Evolutionary conservation across 768 basidiomycete species (phyloP).

Genomic region (Leccinum uliginosum): DNA sequence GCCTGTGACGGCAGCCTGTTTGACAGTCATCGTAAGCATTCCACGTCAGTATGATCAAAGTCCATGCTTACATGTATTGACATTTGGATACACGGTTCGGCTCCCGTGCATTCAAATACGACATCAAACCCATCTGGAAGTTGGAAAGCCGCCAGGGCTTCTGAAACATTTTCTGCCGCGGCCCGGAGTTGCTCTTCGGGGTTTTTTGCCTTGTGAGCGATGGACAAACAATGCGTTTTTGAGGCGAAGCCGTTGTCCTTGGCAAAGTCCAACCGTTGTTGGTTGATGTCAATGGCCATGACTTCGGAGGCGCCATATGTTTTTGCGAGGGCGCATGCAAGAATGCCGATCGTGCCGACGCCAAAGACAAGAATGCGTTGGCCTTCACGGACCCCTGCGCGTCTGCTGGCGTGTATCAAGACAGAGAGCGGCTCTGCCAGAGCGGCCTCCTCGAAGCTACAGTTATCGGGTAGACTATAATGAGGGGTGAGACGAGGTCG

Average conservation of each 20-base stretch:
- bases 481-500: slow-evolving; percentile 10
- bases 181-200: slow-evolving; percentile 53
- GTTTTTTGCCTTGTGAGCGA: slow-evolving; percentile 44
- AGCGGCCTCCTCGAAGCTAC: slow-evolving; percentile 76
- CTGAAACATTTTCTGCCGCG: slow-evolving; percentile 54
- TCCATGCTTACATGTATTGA: slow-evolving; percentile 71
- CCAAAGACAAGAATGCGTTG: slow-evolving; percentile 86
- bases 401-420: slow-evolving; percentile 60
- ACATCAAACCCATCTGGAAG: slow-evolving; percentile 81
- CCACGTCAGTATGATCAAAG: slow-evolving; percentile 8
- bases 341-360: slow-evolving; percentile 89
- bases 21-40: slow-evolving; percentile 12
- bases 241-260: slow-evolving; percentile 70
- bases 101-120: slow-evolving; percentile 94
- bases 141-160: slow-evolving; percentile 52
- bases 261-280: slow-evolving; percentile 75
- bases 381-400: slow-evolving; percentile 42
- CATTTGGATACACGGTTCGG: slow-evolving; percentile 88
- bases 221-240: slow-evolving; percentile 62
- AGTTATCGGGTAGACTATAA: slow-evolving; percentile 65
- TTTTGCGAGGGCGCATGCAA: slow-evolving; percentile 78
- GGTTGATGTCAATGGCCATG: slow-evolving; percentile 85
- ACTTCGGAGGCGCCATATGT: slow-evolving; percentile 66
- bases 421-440: slow-evolving; percentile 95
- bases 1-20: slow-evolving; percentile 74